Evolutionary conservation across 2,329 filamentous ascomycete genomes (phyloP), one percentile per base, ranked within the genome.

Genomic region (Xylariomycetidae sp.): DNA sequence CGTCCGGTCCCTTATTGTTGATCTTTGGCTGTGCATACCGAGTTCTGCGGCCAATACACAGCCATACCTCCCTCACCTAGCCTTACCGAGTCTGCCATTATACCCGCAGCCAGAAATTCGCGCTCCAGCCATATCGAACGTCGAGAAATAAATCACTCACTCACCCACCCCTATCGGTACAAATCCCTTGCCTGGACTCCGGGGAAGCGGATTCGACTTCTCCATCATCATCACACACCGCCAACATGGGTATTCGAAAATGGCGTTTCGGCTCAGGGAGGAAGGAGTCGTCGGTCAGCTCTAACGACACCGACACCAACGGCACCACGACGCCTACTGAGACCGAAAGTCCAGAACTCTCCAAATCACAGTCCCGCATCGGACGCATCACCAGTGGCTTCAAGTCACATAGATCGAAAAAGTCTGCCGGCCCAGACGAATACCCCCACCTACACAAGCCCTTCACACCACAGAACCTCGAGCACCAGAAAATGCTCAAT

Each of bases 391-490:
- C 46, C 5, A 41, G 41, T 8, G 38, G 40, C 4, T 42, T 51
- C 26, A 40, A 32, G 27, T 34, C 44, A 31, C 39, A 36, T 8
- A 45, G 38, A 20, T 15, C 44, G 7, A 49, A 41, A 18, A 45
- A 45, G 26, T 35, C 42, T 16, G 34, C 32, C 27, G 38, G 42
- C 19, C 41, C 36, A 16, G 38, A 42, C 31, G 44, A 50, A 35
- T 40, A 39, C 18, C 33, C 48, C n/a, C 42, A 50, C 29, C 41
- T 57, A 11, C 44, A 57, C 40, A 51, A 49, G 19, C 54, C 53
- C 15, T 54, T 58, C 37, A 57, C 51, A 3, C 42, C 44, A 8
- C 51, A 57, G 31, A 58, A 58, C 31, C 43, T 57, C 16, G 55
- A 56, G 34, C 53, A 58, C 38, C 55, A 57, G 36, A 55, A 52